These are phyloP conservation scores for Closterium sp. DNA, from an alignment of 139 green algal genomes.

Conservation along the genomic window DNA sequence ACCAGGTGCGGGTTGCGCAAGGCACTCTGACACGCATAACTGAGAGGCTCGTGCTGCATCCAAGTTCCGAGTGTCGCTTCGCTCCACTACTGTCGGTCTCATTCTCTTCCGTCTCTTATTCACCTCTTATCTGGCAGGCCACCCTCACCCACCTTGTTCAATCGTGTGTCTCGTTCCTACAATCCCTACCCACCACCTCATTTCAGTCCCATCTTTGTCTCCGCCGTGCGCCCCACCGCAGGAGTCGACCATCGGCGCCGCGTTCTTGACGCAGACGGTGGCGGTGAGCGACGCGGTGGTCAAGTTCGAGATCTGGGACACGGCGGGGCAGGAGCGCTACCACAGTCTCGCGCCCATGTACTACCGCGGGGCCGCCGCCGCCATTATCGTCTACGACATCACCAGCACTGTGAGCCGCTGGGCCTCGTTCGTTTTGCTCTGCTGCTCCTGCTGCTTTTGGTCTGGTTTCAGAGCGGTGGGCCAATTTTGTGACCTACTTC, in stretches of 20 bases:
- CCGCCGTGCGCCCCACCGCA: slow-evolving; percentile 50
- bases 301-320: slow-evolving; percentile 97
- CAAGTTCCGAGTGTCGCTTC: too few species aligned
- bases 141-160: not conserved
- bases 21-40: not conserved
- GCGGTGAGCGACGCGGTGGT: slow-evolving; percentile 81
- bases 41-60: not conserved
- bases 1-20: slow-evolving; percentile 72
- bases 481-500: too few species aligned
- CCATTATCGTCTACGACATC: slow-evolving; percentile 89
- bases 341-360: slow-evolving; percentile 99
- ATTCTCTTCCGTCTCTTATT: not conserved
- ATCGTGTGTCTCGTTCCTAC: not conserved
- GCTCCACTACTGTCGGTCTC: too few species aligned
- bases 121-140: not conserved
- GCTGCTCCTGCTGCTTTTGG: not conserved
- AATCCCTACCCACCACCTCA: not conserved
- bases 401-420: slow-evolving; percentile 57
- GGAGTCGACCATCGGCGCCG: slow-evolving; percentile 96
- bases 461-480: too few species aligned
- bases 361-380: slow-evolving; percentile 92
- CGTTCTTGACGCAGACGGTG: slow-evolving; percentile 96
- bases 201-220: not conserved
- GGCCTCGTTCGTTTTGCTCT: not conserved
- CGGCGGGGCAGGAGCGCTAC: slow-evolving; percentile 95